Evolutionary conservation across 495 filamentous ascomycete genomes (phyloP).

Genomic region (Podospora fimiseda): DNA sequence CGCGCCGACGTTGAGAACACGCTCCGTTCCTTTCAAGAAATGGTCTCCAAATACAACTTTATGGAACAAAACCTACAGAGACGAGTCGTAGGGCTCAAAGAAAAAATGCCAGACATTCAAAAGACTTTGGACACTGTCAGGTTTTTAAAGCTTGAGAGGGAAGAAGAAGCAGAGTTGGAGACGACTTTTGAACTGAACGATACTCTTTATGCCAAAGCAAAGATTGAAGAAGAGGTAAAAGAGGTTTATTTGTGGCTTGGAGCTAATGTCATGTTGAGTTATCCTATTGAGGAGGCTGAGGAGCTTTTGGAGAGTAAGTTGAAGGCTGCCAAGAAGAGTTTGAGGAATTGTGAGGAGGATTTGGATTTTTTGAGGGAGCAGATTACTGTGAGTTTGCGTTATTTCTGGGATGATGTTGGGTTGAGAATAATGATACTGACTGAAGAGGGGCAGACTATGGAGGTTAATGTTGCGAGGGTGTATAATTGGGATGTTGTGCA

Average conservation of each 20-base stretch:
- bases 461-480: constrained; percentile 92
- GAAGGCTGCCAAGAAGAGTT: constrained; percentile 65
- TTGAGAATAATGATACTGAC: too few relatives aligned
- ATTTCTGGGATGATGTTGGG: neutral
- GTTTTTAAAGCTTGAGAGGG: constrained; percentile 62
- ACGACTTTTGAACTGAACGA: constrained; percentile 95
- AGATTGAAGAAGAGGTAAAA: constrained; percentile 64
- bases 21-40: constrained; percentile 91
- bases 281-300: constrained; percentile 83
- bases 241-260: constrained; percentile 98
- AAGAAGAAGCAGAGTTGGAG: constrained; percentile 59
- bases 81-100: constrained; percentile 72
- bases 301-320: constrained; percentile 72
- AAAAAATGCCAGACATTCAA: constrained; percentile 95
- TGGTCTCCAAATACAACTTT: constrained; percentile 99
- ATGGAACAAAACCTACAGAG: constrained; percentile 93
- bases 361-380: constrained; percentile 93
- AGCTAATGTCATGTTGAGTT: constrained; percentile 97
- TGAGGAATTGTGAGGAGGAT: constrained; percentile 89
- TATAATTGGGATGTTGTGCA: constrained; percentile 98
- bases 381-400: constrained; percentile 67
- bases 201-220: constrained; percentile 85
- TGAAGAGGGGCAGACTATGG: constrained; percentile 64
- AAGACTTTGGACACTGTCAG: constrained; percentile 93
- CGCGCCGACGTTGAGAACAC: constrained; percentile 84